These are phyloP conservation scores for Cicer yamashitae DNA, from an alignment of 306 rosid species.

Conservation along the genomic window DNA sequence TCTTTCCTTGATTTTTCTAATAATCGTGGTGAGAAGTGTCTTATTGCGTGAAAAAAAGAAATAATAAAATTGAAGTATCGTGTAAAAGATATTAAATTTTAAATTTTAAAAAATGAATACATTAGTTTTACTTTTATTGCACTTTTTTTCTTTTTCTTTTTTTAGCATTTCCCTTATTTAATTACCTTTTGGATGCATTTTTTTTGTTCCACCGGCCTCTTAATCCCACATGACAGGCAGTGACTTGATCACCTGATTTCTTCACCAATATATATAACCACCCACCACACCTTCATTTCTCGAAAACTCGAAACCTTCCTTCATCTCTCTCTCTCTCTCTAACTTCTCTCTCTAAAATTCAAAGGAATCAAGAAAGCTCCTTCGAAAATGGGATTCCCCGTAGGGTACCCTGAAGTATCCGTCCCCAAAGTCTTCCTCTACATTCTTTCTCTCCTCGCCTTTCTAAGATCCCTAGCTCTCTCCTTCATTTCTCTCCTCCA, in stretches of 20 bases:
- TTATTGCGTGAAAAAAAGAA: too few species aligned
- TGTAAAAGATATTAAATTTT: too few species aligned
- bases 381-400: slow-evolving; percentile 70
- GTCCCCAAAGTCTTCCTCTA: slow-evolving; percentile 71
- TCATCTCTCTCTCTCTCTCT: not conserved
- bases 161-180: too few species aligned
- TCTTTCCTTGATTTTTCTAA: too few species aligned
- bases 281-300: not conserved
- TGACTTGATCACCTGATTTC: not conserved
- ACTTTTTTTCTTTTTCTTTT: too few species aligned
- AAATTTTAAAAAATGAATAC: too few species aligned
- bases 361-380: too few species aligned
- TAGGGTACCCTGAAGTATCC: slow-evolving; percentile 70
- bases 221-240: slow-evolving; percentile 2
- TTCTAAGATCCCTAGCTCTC: slow-evolving; percentile 60
- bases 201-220: not conserved
- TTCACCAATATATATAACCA: not conserved
- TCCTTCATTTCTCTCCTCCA: slow-evolving; percentile 66
- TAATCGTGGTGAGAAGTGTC: too few species aligned
- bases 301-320: not conserved
- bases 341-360: slow-evolving; percentile 20
- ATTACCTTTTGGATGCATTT: too few species aligned
- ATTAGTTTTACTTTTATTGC: too few species aligned
- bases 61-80: too few species aligned
- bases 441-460: slow-evolving; percentile 65